These are phyloP conservation scores for Hanseniaspora sp. DNA, from an alignment of 1,139 yeast genomes.

Conservation along the genomic window DNA sequence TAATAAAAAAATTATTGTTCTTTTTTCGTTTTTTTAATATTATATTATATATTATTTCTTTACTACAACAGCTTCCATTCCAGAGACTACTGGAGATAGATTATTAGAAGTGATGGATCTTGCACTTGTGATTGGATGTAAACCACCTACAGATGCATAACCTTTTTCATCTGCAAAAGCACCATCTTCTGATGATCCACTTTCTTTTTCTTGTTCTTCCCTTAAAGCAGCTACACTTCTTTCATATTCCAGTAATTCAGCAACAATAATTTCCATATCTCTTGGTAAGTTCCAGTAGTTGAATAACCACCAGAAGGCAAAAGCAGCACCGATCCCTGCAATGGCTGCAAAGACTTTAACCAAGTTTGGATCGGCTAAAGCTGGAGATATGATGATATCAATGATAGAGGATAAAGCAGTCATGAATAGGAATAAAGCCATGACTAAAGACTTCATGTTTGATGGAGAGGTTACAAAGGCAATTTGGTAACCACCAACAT, in stretches of 20 bases:
- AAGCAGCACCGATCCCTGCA: constrained; percentile 38
- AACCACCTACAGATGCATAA: neutral
- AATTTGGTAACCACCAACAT: constrained; percentile 55
- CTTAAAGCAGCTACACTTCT: neutral
- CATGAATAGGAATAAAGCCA: constrained; percentile 53
- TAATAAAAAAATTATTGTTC: no score
- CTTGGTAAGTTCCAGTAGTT: constrained; percentile 45
- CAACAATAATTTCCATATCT: constrained; percentile 39
- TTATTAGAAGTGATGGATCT: neutral
- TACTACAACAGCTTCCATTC: constrained; percentile 6
- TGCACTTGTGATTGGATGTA: neutral
- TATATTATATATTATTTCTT: neutral
- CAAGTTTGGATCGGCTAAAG: constrained; percentile 44
- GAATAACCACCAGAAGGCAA: constrained; percentile 36
- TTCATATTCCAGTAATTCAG: constrained; percentile 21
- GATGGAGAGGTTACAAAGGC: constrained; percentile 63
- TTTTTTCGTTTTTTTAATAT: neutral
- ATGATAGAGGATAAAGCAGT: constrained; percentile 52
- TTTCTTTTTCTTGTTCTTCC: neutral
- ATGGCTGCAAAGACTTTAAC: constrained; percentile 46
- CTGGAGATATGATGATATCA: constrained; percentile 45
- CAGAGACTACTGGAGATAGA: constrained; percentile 8
- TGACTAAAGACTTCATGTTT: constrained; percentile 54
- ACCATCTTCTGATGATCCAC: neutral
- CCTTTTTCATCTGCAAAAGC: constrained; percentile 4